A percentile compares a stretch with the other conserved stretches of the same genome.
phyloP scores from a whole-genome alignment of 2,329 filamentous ascomycete genomes.

The Penicillium sp. region DNA sequence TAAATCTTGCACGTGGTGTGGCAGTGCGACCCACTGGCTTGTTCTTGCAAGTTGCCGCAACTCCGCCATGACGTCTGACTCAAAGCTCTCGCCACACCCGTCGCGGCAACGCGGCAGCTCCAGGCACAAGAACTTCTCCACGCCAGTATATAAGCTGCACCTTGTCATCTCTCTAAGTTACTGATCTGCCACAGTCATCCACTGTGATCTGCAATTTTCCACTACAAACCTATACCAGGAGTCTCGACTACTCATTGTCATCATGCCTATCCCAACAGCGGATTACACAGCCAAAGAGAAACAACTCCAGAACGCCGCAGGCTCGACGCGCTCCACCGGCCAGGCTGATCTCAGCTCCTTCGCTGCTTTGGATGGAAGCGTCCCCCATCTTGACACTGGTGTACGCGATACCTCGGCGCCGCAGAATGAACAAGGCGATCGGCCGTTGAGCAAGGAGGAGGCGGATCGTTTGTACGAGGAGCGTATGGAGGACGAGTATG shows the following conservation, averaged over 20 bases:
- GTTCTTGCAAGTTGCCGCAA: neutral
- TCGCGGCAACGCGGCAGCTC: constrained; percentile 5
- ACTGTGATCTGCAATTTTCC: neutral
- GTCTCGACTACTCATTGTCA: neutral
- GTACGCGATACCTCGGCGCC: constrained; percentile 18
- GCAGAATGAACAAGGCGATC: constrained; percentile 21
- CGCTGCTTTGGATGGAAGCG: constrained; percentile 14
- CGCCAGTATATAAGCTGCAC: neutral
- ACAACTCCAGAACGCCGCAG: constrained; percentile 14
- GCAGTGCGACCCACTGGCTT: neutral
- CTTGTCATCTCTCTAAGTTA: neutral
- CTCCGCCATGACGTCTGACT: constrained; percentile 5
- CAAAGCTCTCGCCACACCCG: constrained; percentile 10
- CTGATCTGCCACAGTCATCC: neutral
- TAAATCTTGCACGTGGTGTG: neutral
- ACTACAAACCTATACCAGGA: neutral
- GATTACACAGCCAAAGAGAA: constrained; percentile 18
- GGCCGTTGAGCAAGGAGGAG: constrained; percentile 43
- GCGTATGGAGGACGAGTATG: constrained; percentile 51
- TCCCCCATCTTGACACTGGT: constrained; percentile 15
- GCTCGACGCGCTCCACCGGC: constrained; percentile 19
- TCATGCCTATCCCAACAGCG: constrained; percentile 26
- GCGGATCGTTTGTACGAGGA: constrained; percentile 48
- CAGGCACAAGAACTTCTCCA: neutral
- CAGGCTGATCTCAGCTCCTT: constrained; percentile 17